Conservation (phyloP, 345 rosid genomes). For the Boechera divaricarpa region DNA sequence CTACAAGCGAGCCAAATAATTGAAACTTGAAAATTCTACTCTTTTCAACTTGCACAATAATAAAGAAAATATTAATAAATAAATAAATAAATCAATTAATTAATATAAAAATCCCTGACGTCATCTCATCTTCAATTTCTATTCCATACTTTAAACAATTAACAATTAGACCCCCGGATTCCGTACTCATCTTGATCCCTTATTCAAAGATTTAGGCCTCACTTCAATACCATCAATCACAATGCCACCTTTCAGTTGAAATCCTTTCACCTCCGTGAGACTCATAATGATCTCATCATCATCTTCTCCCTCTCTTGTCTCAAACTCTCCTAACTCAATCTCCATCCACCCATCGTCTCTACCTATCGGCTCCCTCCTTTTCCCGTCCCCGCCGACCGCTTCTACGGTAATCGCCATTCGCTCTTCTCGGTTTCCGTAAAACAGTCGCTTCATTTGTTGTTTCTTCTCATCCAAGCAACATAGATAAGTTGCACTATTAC, state of each 20-base stretch:
- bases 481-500: slow-evolving; percentile 38
- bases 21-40: neutral
- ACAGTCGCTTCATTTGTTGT: slow-evolving; percentile 39
- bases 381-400: neutral
- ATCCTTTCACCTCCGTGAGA: slow-evolving; percentile 50
- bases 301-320: slow-evolving; percentile 38
- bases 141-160: too few relatives aligned
- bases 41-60: neutral
- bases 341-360: slow-evolving; percentile 58
- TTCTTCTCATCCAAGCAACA: slow-evolving; percentile 46
- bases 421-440: slow-evolving; percentile 38
- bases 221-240: slow-evolving; percentile 54
- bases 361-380: slow-evolving; percentile 26
- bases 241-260: slow-evolving; percentile 60
- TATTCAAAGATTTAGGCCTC: slow-evolving; percentile 42
- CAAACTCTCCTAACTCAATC: slow-evolving; percentile 58
- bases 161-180: too few relatives aligned
- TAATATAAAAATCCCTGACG: too few relatives aligned
- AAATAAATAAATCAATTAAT: neutral
- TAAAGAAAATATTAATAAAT: neutral
- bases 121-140: too few relatives aligned
- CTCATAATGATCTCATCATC: slow-evolving; percentile 43
- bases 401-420: slow-evolving; percentile 15
- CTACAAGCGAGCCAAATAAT: neutral
- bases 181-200: too few relatives aligned